phyloP scores from a whole-genome alignment of 163 green algal genomes.

The Scenedesmus sp. region DNA sequence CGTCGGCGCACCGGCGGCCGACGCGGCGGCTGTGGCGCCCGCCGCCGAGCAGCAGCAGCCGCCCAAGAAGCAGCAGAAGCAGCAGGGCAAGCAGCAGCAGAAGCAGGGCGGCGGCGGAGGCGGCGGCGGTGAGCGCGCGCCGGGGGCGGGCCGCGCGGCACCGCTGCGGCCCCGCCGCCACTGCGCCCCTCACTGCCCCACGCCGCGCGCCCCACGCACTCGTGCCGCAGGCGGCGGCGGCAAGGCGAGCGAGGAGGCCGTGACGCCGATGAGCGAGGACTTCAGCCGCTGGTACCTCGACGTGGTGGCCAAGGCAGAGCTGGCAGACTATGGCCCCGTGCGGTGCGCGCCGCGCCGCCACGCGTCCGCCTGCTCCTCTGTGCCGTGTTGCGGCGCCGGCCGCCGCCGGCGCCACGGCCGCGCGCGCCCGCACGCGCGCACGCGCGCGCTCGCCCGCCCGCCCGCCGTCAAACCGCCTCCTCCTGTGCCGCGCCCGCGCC shows the following conservation, averaged over 20 bases:
- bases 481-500: too few species aligned
- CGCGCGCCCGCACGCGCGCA: too few species aligned
- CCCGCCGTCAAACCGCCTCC: too few species aligned
- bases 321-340: constrained; percentile 98
- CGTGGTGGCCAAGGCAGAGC: constrained; percentile 91
- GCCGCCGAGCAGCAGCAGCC: constrained; percentile 32
- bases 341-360: constrained; percentile 22
- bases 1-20: constrained; percentile 18
- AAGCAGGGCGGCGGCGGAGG: constrained; percentile 16
- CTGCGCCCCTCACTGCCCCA: too few species aligned
- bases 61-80: constrained; percentile 27
- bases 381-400: too few species aligned
- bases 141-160: too few species aligned
- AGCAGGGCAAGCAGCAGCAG: constrained; percentile 37
- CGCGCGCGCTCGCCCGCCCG: too few species aligned
- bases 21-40: constrained; percentile 17
- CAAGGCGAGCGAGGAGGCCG: constrained; percentile 59
- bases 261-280: constrained; percentile 78
- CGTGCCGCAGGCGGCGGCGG: constrained; percentile 26
- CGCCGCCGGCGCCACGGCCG: too few species aligned
- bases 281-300: constrained; percentile 98
- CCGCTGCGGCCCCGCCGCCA: too few species aligned
- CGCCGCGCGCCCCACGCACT: not conserved
- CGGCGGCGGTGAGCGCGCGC: too few species aligned
- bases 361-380: too few species aligned